Percentiles rank a stretch among this genome's conserved stretches.
Evolutionary conservation across 2,329 filamentous ascomycete genomes (phyloP).

Genomic region (Plectosphaerella plurivora): DNA sequence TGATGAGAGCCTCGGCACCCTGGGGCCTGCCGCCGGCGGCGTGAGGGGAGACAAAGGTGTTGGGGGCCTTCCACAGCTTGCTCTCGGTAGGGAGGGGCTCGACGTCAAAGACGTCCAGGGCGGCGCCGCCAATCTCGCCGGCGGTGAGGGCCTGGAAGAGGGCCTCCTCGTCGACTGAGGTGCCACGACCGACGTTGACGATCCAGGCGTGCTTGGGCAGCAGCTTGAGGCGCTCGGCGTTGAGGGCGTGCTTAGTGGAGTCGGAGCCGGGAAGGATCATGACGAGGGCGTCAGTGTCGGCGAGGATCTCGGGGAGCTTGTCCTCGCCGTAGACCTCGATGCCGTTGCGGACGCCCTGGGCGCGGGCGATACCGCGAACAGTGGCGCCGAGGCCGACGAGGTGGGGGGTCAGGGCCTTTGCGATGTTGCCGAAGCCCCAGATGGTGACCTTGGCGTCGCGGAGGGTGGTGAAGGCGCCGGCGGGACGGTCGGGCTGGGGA

Average conservation of each 20-base stretch:
- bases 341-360: conserved; percentile 51
- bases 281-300: conserved; percentile 58
- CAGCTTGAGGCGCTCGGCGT: conserved; percentile 44
- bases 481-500: conserved; percentile 53
- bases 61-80: conserved; percentile 45
- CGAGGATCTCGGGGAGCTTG: conserved; percentile 45
- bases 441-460: conserved; percentile 53
- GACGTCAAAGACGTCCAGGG: conserved; percentile 43
- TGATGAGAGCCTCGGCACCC: conserved; percentile 54
- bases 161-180: conserved; percentile 43
- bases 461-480: conserved; percentile 53
- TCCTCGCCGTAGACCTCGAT: conserved; percentile 54
- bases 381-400: conserved; percentile 50
- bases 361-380: conserved; percentile 55
- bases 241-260: conserved; percentile 51
- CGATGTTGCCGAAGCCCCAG: conserved; percentile 66
- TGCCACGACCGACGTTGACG: conserved; percentile 48
- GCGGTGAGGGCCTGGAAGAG: conserved; percentile 38
- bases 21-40: conserved; percentile 58
- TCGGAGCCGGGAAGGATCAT: conserved; percentile 61
- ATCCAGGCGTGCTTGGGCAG: conserved; percentile 55
- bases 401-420: conserved; percentile 53
- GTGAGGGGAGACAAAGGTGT: conserved; percentile 50
- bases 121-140: conserved; percentile 40
- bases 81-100: conserved; percentile 39